Evolutionary conservation across 192 early-diverging fungal species (phyloP), one percentile per base, ranked within the genome.

Genomic region (Backusella sp.): DNA sequence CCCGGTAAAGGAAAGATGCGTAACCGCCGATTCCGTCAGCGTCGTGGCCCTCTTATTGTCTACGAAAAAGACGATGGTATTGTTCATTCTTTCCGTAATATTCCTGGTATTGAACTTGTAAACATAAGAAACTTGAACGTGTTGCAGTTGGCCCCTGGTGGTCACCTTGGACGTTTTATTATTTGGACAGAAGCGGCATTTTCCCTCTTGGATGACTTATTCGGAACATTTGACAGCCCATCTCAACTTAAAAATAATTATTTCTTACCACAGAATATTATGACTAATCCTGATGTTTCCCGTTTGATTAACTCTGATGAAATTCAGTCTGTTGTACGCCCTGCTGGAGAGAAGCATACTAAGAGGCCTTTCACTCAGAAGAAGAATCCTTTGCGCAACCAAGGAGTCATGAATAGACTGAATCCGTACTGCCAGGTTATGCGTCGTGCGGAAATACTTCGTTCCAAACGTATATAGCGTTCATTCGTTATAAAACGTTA

Each of bases 161-260:
- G 96, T 83, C 96, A 99, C 89, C 88, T 99, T 83, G 97, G 98
- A 78, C 96, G 97, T 84, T 99, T 99, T 88, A 88, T 97, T 85
- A 97, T 98, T 95, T 99, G 98, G 98, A 96, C 98, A 78, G 90
- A 95, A 84, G 83, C 88, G 56, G 96, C 96, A 77, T 97, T 98
- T 84, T 91, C 91, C 82, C 87, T 94, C 46, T 92, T 99, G 81
- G 95, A 98, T 87, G 85, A 90, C 80, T 87, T 99, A 80, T 99
- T 92, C 86, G 98, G 98, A 83, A 92, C 96, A 76, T 87, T 88
- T 88, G 88, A 88, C 78, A 91, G 87, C 78, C 82, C 87, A 49
- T 90, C 96, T 71, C 72, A 86, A 85, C 88, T 93, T 79, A 99
- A 98, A 94, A 95, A 92, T 88, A 92, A 94, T 86, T 89, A 88